Base-by-base conservation (phyloP, 2,329 filamentous ascomycete species). In the Calonectria pauciramosa region DNA sequence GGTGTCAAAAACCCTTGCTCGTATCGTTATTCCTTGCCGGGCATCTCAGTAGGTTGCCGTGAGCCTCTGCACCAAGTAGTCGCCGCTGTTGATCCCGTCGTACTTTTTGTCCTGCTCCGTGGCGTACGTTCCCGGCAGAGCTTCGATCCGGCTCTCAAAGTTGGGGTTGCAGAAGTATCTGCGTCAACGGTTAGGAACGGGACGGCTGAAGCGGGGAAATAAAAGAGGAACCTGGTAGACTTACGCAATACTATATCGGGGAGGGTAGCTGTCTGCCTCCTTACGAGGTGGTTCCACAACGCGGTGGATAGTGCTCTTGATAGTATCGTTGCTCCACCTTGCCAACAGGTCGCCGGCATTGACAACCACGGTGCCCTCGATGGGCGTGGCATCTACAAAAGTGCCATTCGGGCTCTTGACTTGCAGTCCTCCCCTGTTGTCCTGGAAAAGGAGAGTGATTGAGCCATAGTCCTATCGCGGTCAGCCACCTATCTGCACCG, bases 141-240 rank as follows among this genome's bases (percentile, higher is more conserved):
- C 94, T 79, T 97, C 94, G 77, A 98, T 97, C 70, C 90, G 87
- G 78, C 89, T 91, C 74, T 94, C 91, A 82, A 92, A 94, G 82
- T 97, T 96, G 11, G 95, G 95, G 79, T 97, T 96, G 88, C 95
- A 97, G 83, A 98, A 97, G 86, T 97, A 97, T 4, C 90, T 91
- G 30, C 30, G 59, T 36, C 13, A 26, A n/a, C 10, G 3, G 34
- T 60, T 26, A 60, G 34, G 9, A n/a, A 56, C 14, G 23, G 10
- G 30, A 36, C 7, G 41, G 44, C n/a, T 47, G 44, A 23, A 10
- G 34, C n/a, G 13, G 20, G 20, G 13, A 10, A 6, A n/a, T n/a
- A 13, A 34, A 38, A 26, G 16, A 16, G 34, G 10, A 26, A n/a
- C 10, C 11, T 11, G 32, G 30, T 13, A n/a, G 26, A 88, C 90